Evolutionary conservation across 1,284 basidiomycete genomes (phyloP).

Genomic region (Apiotrichum domesticum): DNA sequence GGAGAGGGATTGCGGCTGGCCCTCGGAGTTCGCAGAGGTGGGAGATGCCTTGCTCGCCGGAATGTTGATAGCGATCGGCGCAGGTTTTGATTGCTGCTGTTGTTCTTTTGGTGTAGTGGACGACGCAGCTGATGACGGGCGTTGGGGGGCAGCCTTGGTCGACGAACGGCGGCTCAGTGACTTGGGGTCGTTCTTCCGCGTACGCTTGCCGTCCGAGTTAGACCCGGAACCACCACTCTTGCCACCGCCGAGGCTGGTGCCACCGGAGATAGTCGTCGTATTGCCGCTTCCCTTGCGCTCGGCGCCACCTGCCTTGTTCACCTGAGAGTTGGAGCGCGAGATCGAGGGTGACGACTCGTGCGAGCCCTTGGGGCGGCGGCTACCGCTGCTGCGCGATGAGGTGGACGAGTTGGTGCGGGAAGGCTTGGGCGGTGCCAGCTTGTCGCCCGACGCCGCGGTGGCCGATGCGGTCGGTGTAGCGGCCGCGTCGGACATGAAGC

Average conservation of each 20-base stretch:
- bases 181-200: constrained; percentile 17
- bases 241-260: constrained; percentile 25
- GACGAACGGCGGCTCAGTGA: constrained; percentile 13
- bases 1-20: constrained; percentile 25
- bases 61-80: constrained; percentile 1
- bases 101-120: constrained; percentile 11
- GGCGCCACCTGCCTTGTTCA: constrained; percentile 4
- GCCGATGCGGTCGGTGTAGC: neutral
- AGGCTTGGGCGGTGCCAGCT: constrained; percentile 10
- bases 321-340: constrained; percentile 28
- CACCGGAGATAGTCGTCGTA: constrained; percentile 39
- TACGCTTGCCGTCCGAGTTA: constrained; percentile 11
- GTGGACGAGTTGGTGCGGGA: constrained; percentile 22
- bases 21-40: neutral
- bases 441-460: neutral
- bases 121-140: constrained; percentile 14
- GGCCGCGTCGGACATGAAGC: constrained; percentile 5
- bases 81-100: constrained; percentile 2
- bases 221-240: neutral
- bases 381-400: constrained; percentile 22
- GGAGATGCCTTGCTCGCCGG: neutral
- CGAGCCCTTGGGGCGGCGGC: constrained; percentile 18
- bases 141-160: constrained; percentile 4
- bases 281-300: constrained; percentile 27
- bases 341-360: constrained; percentile 19